Base-by-base conservation (phyloP, 2,329 filamentous ascomycete genomes). In the Colletotrichum coccodes region DNA sequence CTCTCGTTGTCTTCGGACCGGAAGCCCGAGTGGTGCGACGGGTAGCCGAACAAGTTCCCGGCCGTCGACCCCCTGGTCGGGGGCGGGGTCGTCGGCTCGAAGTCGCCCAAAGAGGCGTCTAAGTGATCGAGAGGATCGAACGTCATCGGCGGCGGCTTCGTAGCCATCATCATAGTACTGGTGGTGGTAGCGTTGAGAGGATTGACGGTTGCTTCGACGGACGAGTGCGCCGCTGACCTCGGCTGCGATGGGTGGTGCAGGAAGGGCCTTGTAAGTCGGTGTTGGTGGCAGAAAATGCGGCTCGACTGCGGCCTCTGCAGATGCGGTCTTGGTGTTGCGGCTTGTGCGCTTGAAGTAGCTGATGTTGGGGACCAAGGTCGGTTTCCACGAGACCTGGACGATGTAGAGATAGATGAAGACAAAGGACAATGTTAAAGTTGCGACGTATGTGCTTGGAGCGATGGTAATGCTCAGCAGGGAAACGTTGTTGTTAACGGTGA, bases 401-500 rank as follows among this genome's bases (percentile, higher is more conserved):
- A 86, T 72, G 73, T 86, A 89, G 58, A 87, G 74, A 65, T 82
- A 83, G 70, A 86, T 71, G 73, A 89, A 87, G 75, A 85, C 80
- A 72, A 89, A 80, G 57, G 82, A 75, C 34, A 89, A 73, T 65
- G 81, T 78, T 70, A 89, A 75, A 32, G 83, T 82, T 68, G 85
- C 85, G 73, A 90, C 79, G 76, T 86, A 89, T 64, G 86, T 87
- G 77, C 85, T 86, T 28, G 88, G 87, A 46, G 87, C 86, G 77
- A 90, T 85, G 74, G 81, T 85, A 75, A 90, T 82, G 79, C 84
- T 89, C 76, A 90, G 76, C 73, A 90, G 83, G 66, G 87, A 87
- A 76, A 90, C 83, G 84, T 89, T 86, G 79, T 87, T 90, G 79
- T 89, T 87, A 72, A 90, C 84, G 60, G 86, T 87, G 73, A 90